Conservation (phyloP, 192 early-diverging fungal species). For the Backusella luteola region DNA sequence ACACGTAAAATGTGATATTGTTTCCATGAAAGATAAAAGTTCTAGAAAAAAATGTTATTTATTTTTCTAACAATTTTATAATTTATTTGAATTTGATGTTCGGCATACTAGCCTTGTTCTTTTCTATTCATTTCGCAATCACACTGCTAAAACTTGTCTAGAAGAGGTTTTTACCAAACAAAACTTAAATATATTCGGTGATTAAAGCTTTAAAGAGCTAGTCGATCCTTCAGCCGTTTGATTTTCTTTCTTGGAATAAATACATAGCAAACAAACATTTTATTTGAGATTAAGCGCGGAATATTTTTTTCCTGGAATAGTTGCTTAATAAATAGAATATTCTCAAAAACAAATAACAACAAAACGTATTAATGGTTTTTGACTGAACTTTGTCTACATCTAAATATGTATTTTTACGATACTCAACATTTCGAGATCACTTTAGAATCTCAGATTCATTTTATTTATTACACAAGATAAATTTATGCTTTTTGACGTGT, state of each 20-base stretch:
- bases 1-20: not conserved
- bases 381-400: not conserved
- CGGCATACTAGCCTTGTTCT: no score
- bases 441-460: not conserved
- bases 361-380: not conserved
- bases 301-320: not conserved
- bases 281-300: not conserved
- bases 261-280: not conserved
- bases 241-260: not conserved
- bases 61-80: not conserved
- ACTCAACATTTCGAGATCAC: not conserved
- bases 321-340: not conserved
- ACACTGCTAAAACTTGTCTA: not conserved
- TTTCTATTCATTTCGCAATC: not conserved
- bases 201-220: not conserved
- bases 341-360: not conserved
- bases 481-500: not conserved
- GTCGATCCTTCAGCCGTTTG: not conserved
- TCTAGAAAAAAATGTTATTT: not conserved
- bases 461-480: not conserved
- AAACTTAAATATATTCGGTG: not conserved
- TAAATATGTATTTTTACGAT: not conserved
- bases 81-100: no score
- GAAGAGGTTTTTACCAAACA: not conserved
- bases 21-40: not conserved